phyloP scores from a whole-genome alignment of 163 green algal species.

The Volvox carteri region DNA sequence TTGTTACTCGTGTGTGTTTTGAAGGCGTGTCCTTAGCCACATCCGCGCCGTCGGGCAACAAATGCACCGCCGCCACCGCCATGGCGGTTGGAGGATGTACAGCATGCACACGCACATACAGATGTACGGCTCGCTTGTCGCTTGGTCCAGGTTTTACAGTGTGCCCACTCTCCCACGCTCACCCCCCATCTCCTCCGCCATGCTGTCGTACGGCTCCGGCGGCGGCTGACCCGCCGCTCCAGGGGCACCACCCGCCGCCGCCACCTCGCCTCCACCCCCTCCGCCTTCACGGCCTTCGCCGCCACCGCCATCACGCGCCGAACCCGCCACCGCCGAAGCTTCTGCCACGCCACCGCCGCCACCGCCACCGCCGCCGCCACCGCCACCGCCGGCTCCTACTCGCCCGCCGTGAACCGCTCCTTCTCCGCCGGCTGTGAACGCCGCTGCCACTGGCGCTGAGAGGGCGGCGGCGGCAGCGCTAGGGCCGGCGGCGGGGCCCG shows the following conservation, averaged over 20 bases:
- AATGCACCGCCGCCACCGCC: too few relatives aligned
- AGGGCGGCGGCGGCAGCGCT: background rate
- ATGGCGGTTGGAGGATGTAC: too few relatives aligned
- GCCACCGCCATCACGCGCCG: background rate
- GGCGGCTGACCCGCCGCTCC: background rate
- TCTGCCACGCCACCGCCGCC: background rate
- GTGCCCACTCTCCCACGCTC: too few relatives aligned
- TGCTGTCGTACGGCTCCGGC: slow-evolving; percentile 6
- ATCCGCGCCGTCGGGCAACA: too few relatives aligned
- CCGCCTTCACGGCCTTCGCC: background rate
- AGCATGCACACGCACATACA: too few relatives aligned
- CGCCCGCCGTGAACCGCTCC: too few relatives aligned
- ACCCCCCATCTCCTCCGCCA: background rate
- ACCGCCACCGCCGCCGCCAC: background rate
- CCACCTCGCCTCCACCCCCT: background rate
- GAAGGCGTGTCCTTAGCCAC: too few relatives aligned
- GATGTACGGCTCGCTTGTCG: too few relatives aligned
- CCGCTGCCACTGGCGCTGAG: background rate
- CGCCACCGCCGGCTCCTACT: too few relatives aligned
- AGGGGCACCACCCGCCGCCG: background rate
- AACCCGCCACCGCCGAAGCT: background rate
- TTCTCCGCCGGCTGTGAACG: too few relatives aligned
- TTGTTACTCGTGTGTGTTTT: too few relatives aligned
- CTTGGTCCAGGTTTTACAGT: too few relatives aligned
- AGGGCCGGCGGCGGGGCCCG: background rate